phyloP scores from a whole-genome alignment of 225 moss, liverwort and hornwort species.

The Polytrichum commune region DNA sequence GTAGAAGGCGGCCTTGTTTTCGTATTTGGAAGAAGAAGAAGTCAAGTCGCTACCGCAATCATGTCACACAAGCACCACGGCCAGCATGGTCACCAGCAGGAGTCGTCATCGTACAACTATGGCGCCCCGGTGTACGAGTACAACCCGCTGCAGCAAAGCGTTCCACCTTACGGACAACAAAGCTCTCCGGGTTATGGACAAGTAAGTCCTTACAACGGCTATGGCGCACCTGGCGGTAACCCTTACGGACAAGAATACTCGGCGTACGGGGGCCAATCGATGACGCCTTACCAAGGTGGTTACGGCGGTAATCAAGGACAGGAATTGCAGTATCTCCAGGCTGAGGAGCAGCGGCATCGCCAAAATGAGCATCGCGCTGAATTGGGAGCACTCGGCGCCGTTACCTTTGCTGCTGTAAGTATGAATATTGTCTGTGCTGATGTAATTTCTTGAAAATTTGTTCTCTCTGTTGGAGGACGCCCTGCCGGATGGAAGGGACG shows the following conservation, averaged over 20 bases:
- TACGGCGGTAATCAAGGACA: conserved; percentile 3
- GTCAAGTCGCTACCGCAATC: not conserved
- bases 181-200: not conserved
- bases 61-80: conserved; percentile 3
- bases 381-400: conserved; percentile 13
- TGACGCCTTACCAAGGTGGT: conserved; percentile 1
- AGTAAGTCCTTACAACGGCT: not conserved
- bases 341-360: not conserved
- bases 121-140: not conserved
- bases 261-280: not conserved
- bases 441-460: not conserved
- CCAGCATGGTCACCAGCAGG: not conserved
- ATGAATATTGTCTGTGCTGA: not conserved
- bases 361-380: conserved; percentile 13
- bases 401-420: conserved; percentile 16
- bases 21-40: too few relatives aligned
- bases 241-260: not conserved
- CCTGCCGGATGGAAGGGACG: not conserved
- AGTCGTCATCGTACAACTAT: not conserved
- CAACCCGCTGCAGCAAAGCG: not conserved
- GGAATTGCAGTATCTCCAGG: not conserved
- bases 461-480: not conserved
- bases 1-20: too few relatives aligned
- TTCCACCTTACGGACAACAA: not conserved
- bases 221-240: not conserved